Evolutionary conservation across 768 basidiomycete species (phyloP), one percentile per base, ranked within the genome.

Genomic region (Rhodotorula taiwanensis): DNA sequence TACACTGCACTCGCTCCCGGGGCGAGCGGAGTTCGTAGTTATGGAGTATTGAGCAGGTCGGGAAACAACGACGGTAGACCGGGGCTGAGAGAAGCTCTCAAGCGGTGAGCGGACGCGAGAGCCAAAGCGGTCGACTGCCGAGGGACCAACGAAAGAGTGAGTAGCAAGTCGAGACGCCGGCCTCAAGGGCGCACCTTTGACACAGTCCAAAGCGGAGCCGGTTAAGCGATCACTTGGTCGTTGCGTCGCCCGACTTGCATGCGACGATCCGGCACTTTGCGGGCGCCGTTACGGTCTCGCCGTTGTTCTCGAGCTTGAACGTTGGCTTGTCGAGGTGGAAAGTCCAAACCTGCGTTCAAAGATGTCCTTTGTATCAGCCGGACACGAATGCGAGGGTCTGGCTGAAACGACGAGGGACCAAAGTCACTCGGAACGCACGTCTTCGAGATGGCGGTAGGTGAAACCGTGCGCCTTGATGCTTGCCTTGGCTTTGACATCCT

Each of bases 251-350:
- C 73, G 88, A 89, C 82, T 97, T 98, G 80, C 94, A 97, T 9
- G 95, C 94, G 68, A 99, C 92, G 63, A 99, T 97, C 80, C 97
- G 95, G 77, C 95, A 89, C 75, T 87, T 84, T 33, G 82, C 81
- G 81, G 44, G 76, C 78, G 60, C 90, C 83, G 75, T 84, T 79
- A 73, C 89, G 86, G 75, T 87, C 88, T 68, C 84, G 83, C 50
- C 55, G 49, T 60, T 63, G 49, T 65, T 65, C 76, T 99, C 95
- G 86, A 98, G 91, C 78, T 97, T 97, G 79, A 99, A 94, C 21
- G 79, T 79, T 14, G 93, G 87, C 71, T 93, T 85, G 76, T 91
- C 89, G 54, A 97, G 88, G 66, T 94, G 88, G 76, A 98, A 99
- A 56, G 94, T 98, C 95, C 95, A 98, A 52, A 98, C 94, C 74